A percentile compares a stretch with the other conserved stretches of the same genome.
Evolutionary conservation across 2,329 filamentous ascomycete genomes (phyloP).

Genomic region (Aureobasidium sp.): DNA sequence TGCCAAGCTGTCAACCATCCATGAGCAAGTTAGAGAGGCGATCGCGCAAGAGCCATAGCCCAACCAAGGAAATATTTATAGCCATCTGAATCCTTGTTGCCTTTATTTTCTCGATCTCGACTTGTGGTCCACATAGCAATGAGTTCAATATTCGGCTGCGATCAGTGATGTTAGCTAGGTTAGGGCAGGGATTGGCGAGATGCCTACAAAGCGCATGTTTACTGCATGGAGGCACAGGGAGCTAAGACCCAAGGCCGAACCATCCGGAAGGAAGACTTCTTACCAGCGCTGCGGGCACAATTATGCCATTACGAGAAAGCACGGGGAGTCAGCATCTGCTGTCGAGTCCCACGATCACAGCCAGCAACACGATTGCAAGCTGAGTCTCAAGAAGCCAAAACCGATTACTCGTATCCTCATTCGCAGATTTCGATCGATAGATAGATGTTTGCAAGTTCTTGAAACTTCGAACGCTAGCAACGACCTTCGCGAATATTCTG

Average conservation of each 20-base stretch:
- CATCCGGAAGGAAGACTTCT: neutral
- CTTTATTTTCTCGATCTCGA: neutral
- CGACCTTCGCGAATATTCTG: no score
- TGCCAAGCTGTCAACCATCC: constrained; percentile 7
- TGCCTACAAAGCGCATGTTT: constrained; percentile 9
- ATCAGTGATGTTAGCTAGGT: neutral
- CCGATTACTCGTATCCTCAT: no score
- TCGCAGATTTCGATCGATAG: no score
- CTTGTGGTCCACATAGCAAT: neutral
- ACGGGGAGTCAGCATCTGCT: neutral
- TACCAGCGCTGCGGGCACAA: neutral
- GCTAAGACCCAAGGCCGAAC: neutral
- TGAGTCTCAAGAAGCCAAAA: no score
- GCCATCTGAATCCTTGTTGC: no score
- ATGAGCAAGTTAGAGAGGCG: constrained; percentile 14
- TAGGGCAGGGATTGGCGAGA: constrained; percentile 11
- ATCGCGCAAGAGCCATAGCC: neutral
- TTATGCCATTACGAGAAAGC: constrained; percentile 1
- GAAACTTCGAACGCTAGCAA: no score
- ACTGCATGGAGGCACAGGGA: constrained; percentile 15
- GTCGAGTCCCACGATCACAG: neutral
- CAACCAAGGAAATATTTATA: neutral
- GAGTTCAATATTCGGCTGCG: neutral
- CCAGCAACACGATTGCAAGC: neutral
- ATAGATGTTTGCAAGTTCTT: no score